phyloP scores from a whole-genome alignment of 495 filamentous ascomycete genomes.

The Talaromyces ruber region DNA sequence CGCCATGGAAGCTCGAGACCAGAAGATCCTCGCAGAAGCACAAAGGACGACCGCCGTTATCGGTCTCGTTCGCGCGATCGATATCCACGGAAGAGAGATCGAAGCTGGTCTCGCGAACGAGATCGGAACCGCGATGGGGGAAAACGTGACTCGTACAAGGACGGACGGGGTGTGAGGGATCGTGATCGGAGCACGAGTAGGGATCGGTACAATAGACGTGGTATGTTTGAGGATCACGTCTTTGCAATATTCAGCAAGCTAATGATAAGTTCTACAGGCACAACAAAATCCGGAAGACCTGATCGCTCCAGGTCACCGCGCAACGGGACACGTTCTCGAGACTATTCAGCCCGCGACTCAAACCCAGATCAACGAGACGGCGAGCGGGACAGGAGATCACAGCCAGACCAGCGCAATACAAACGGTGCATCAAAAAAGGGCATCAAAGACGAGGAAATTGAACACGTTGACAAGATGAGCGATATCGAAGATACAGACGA shows the following conservation, averaged over 20 bases:
- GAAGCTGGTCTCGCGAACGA: conserved; percentile 36
- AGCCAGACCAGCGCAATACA: conserved; percentile 14
- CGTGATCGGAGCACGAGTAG: conserved; percentile 38
- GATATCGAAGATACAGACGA: conserved; percentile 55
- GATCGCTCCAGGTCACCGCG: conserved; percentile 39
- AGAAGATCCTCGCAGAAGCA: conserved; percentile 20
- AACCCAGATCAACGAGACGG: conserved; percentile 24
- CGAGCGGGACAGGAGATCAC: conserved; percentile 22
- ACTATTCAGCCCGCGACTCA: conserved; percentile 26
- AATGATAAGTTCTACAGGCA: conserved; percentile 16
- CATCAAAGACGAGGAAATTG: conserved; percentile 22
- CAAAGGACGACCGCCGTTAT: conserved; percentile 30
- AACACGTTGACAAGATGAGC: conserved; percentile 35
- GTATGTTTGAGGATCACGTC: conserved; percentile 12
- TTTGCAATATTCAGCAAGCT: background rate
- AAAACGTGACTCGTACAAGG: conserved; percentile 30
- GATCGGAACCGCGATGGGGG: conserved; percentile 14
- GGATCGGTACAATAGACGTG: conserved; percentile 37
- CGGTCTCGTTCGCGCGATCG: conserved; percentile 36
- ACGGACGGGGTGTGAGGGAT: conserved; percentile 26
- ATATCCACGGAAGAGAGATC: conserved; percentile 28
- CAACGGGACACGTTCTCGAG: conserved; percentile 30
- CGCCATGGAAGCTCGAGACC: conserved; percentile 22
- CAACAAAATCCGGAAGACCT: conserved; percentile 29
- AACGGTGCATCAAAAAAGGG: conserved; percentile 19